Evolutionary conservation across 768 basidiomycete species (phyloP).

Genomic region (Auriscalpium orientale): DNA sequence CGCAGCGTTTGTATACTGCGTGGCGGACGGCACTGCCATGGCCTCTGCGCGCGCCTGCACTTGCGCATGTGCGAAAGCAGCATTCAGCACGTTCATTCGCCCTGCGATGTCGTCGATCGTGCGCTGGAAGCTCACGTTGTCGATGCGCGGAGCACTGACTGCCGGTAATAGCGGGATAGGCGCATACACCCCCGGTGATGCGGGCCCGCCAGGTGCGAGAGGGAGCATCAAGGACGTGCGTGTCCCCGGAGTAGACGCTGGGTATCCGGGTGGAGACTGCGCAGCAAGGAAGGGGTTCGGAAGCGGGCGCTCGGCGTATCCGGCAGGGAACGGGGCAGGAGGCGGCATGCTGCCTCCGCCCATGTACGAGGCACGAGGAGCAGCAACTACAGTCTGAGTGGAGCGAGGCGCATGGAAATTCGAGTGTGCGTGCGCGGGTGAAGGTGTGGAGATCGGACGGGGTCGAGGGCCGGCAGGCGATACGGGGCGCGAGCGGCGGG

Average conservation of each 20-base stretch:
- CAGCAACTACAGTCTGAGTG: background rate
- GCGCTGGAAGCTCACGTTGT: conserved; percentile 33
- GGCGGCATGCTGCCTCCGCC: too few relatives aligned
- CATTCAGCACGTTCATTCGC: conserved; percentile 34
- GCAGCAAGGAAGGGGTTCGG: background rate
- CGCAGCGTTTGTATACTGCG: background rate
- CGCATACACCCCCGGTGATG: conserved; percentile 15
- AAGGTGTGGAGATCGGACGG: conserved; percentile 13
- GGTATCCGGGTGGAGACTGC: background rate
- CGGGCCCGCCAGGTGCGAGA: conserved; percentile 4
- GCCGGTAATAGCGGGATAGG: conserved; percentile 25
- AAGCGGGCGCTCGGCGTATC: background rate
- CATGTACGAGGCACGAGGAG: too few relatives aligned
- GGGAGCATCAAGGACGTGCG: conserved; percentile 8
- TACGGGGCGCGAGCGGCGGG: conserved; percentile 10
- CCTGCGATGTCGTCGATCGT: conserved; percentile 40
- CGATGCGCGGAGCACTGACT: conserved; percentile 35
- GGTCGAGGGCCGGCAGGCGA: conserved; percentile 16
- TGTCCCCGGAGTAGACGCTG: background rate
- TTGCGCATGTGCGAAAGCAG: conserved; percentile 14
- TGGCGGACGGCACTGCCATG: background rate
- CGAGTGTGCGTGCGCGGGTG: conserved; percentile 2
- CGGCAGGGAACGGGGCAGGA: background rate
- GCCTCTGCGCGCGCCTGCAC: conserved; percentile 13
- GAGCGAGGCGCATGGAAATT: background rate